Percentiles rank a stretch among this genome's conserved stretches.
Evolutionary conservation across 225 moss, liverwort and hornwort genomes (phyloP).

Genomic region (Rhytidiadelphus loreus): DNA sequence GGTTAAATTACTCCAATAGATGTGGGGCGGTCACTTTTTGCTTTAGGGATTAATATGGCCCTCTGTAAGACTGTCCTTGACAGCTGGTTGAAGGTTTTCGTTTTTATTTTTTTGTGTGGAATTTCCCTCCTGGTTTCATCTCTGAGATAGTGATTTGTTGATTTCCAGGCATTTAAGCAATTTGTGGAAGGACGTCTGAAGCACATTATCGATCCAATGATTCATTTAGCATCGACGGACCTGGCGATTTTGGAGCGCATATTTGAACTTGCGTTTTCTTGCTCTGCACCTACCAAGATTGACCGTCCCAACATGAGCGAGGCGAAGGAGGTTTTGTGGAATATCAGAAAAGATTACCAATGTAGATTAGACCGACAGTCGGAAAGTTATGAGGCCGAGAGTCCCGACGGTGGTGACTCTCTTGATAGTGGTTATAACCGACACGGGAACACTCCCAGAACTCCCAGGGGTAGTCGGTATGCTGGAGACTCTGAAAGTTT

Average conservation of each 20-base stretch:
- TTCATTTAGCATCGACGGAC: constrained; percentile 40
- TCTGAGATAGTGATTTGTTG: not conserved
- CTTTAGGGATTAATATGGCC: not conserved
- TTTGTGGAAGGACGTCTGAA: constrained; percentile 73
- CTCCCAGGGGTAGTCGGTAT: constrained; percentile 16
- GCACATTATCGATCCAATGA: constrained; percentile 68
- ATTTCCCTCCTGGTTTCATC: not conserved
- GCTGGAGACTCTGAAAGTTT: constrained; percentile 26
- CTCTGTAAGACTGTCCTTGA: not conserved
- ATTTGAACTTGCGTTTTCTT: constrained; percentile 86
- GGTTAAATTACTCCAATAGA: not conserved
- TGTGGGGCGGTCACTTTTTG: not conserved
- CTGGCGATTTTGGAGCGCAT: constrained; percentile 50
- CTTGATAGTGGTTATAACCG: constrained; percentile 1
- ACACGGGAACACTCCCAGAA: constrained; percentile 3
- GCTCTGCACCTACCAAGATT: constrained; percentile 86
- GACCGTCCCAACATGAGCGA: constrained; percentile 90
- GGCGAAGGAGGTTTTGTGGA: constrained; percentile 75
- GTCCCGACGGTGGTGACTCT: not conserved
- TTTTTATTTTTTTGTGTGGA: not conserved
- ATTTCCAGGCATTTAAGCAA: constrained; percentile 77
- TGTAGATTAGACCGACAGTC: constrained; percentile 14
- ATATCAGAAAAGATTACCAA: constrained; percentile 81
- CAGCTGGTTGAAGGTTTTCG: not conserved
- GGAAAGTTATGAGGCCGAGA: constrained; percentile 10